Percentiles rank a stretch among this genome's conserved stretches.
These are phyloP conservation scores for Erysimum cheiri DNA, from an alignment of 441 rosid species.

Conservation along the genomic window DNA sequence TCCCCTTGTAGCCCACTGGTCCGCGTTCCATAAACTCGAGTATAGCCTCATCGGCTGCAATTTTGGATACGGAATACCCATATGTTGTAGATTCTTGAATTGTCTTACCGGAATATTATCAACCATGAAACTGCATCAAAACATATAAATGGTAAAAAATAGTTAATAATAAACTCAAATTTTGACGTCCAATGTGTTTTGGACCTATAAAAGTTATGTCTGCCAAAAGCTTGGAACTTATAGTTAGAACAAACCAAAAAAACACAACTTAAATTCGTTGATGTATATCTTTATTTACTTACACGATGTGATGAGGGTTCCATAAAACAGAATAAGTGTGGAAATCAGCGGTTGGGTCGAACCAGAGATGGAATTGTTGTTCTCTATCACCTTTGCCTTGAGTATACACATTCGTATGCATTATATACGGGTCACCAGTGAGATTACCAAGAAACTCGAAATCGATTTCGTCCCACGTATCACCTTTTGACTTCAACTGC, in stretches of 20 bases:
- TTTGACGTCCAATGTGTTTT: background rate
- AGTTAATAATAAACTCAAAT: background rate
- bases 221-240: background rate
- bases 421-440: constrained; percentile 55
- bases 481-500: constrained; percentile 54
- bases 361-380: constrained; percentile 65
- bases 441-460: constrained; percentile 61
- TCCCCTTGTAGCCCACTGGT: constrained; percentile 72
- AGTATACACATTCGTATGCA: constrained; percentile 56
- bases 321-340: constrained; percentile 59
- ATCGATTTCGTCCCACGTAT: constrained; percentile 61
- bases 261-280: background rate
- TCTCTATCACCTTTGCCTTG: constrained; percentile 59
- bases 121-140: constrained; percentile 55
- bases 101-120: constrained; percentile 59
- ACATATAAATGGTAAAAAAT: background rate
- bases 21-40: constrained; percentile 75
- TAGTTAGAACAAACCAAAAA: background rate
- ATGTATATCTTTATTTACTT: constrained; percentile 23
- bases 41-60: constrained; percentile 59
- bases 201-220: background rate
- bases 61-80: constrained; percentile 58
- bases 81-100: constrained; percentile 62
- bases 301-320: constrained; percentile 56
- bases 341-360: constrained; percentile 55